Base-by-base conservation (phyloP, 1,284 basidiomycete genomes). In the Inonotus obliquus region DNA sequence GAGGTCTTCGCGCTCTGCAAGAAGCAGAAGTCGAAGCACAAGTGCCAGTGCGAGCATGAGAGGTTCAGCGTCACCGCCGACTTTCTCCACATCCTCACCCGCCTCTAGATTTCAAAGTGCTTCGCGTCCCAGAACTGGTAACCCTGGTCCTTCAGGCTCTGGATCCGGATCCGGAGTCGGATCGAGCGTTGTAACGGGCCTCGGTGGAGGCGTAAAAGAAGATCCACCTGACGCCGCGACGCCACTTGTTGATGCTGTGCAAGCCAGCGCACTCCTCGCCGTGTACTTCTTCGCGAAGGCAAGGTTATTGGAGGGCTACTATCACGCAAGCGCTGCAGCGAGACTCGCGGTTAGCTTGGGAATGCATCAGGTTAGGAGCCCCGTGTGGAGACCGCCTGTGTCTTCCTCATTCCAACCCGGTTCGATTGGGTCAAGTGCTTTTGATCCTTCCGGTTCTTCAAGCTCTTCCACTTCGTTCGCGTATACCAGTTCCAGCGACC, bases 201-300 rank as follows among this genome's bases (percentile, higher is more conserved):
- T 55, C 10, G 54, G 54, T 10, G 54, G 54, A 55, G 54, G 54
- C 10, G 35, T 25, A 6, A 19, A 21, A 13, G 25, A 39, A 17
- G 54, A 55, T 14, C 53, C 19, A 21, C 44, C 45, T 11, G 59
- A 61, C 27, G 67, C 78, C 81, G 62, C 58, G 27, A 60, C 62
- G 37, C 62, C 62, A 48, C 75, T 85, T 60, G 72, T 82, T 59
- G 81, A 85, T 66, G 75, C 83, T 61, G 77, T 85, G 5, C 83
- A 84, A 67, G 84, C 85, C 4, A 82, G 82, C 2, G 81, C 79
- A 52, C 76, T 87, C 39, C 76, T 87, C 53, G 81, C 83, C 5
- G 75, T 81, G 39, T 86, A 86, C 68, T 80, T 84, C 67, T 86
- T 81, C 70, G 77, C 78, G 68, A 81, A 83, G 61, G 78, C 78